A percentile compares a stretch with the other conserved stretches of the same genome.
Evolutionary conservation across 495 filamentous ascomycete genomes (phyloP).

Genomic region (Astrocystis sublimbata): DNA sequence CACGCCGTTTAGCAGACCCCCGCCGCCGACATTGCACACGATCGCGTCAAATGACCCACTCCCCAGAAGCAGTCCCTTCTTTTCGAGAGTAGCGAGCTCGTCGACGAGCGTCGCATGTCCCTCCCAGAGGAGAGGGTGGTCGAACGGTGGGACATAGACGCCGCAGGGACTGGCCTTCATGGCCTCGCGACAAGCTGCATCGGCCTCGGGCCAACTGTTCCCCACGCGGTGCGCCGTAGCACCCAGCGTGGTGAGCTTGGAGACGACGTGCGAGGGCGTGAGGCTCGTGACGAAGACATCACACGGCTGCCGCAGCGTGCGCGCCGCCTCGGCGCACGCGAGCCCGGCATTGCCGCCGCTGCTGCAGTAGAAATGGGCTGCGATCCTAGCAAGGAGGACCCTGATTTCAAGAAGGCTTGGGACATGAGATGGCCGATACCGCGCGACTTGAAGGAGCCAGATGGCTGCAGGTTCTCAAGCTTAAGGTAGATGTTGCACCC

Average conservation of each 20-base stretch:
- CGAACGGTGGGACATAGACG: conserved; percentile 92
- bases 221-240: conserved; percentile 71
- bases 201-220: conserved; percentile 73
- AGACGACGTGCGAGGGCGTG: conserved; percentile 70
- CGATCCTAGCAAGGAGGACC: conserved; percentile 24
- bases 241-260: conserved; percentile 68
- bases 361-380: conserved; percentile 82
- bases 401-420: conserved; percentile 51
- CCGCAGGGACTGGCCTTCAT: conserved; percentile 56
- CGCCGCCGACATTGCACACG: conserved; percentile 85
- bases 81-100: conserved; percentile 59
- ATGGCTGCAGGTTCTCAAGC: conserved; percentile 89
- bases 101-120: conserved; percentile 73
- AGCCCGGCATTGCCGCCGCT: conserved; percentile 92
- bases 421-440: conserved; percentile 83
- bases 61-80: conserved; percentile 35
- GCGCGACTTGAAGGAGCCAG: conserved; percentile 93
- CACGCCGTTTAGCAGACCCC: conserved; percentile 80
- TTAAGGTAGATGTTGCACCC: conserved; percentile 87
- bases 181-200: conserved; percentile 64
- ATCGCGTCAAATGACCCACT: conserved; percentile 59
- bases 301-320: conserved; percentile 63
- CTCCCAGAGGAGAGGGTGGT: conserved; percentile 81
- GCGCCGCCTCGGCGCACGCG: conserved; percentile 80
- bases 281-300: conserved; percentile 79